Evolutionary conservation across 2,329 filamentous ascomycete species (phyloP).

Genomic region (Dendryphion nanum): DNA sequence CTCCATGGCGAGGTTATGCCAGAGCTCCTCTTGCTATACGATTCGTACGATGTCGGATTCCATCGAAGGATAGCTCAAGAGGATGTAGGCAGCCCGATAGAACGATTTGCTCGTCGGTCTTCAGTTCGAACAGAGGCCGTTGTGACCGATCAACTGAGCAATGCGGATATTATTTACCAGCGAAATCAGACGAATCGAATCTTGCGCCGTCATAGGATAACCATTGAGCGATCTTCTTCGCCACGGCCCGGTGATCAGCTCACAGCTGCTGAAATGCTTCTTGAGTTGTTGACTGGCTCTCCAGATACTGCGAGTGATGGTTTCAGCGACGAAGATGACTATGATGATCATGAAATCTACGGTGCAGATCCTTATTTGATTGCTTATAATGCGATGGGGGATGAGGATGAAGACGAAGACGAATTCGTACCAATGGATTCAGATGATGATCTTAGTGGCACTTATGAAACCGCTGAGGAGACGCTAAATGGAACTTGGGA

Average conservation of each 20-base stretch:
- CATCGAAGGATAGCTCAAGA: slow-evolving; percentile 13
- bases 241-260: not conserved
- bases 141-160: slow-evolving; percentile 24
- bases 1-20: slow-evolving; percentile 28
- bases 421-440: not conserved
- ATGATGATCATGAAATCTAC: not conserved
- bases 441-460: not conserved
- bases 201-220: no score
- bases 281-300: not conserved
- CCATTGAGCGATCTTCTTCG: not conserved
- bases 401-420: not conserved
- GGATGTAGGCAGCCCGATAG: not conserved
- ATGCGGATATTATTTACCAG: slow-evolving; percentile 14
- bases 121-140: slow-evolving; percentile 2
- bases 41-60: slow-evolving; percentile 48
- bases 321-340: not conserved
- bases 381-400: no score
- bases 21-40: slow-evolving; percentile 23
- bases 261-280: not conserved
- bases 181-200: slow-evolving; percentile 11
- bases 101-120: not conserved
- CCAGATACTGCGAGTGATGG: not conserved
- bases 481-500: no score
- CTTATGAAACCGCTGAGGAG: not conserved
- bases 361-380: no score